A percentile compares a stretch with the other conserved stretches of the same genome.
Conservation (phyloP, 345 rosid species). For the Microthlaspi erraticum region DNA sequence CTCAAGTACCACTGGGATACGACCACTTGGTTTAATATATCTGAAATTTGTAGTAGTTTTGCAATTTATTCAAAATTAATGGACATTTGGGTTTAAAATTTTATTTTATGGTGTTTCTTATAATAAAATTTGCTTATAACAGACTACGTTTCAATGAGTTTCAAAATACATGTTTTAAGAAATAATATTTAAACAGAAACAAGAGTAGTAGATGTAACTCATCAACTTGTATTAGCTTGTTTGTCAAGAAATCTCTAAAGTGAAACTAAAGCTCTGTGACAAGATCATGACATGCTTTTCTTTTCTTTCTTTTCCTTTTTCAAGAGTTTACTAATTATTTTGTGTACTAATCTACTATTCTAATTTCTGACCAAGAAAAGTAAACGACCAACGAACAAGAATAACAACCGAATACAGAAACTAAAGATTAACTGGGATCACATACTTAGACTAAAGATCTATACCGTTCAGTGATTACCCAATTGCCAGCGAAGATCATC, state of each 20-base stretch:
- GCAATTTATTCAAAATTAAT: no score
- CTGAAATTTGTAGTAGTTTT: not conserved
- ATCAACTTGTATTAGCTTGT: conserved; percentile 31
- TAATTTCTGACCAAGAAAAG: conserved; percentile 18
- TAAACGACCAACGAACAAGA: conserved; percentile 4
- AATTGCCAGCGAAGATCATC: not conserved
- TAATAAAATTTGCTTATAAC: not conserved
- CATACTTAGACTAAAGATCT: not conserved
- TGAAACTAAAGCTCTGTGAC: conserved; percentile 17
- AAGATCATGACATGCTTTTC: conserved; percentile 17
- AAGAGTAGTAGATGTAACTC: conserved; percentile 12
- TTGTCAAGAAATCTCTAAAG: conserved; percentile 42
- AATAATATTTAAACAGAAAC: not conserved
- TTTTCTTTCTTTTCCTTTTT: not conserved
- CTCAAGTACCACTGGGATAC: no score
- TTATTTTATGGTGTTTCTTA: not conserved
- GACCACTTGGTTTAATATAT: no score
- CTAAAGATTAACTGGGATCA: conserved; percentile 17
- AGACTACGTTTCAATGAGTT: no score
- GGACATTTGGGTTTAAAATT: not conserved
- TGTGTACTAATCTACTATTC: conserved; percentile 9
- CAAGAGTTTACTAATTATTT: not conserved
- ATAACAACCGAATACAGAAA: conserved; percentile 27
- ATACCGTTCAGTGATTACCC: conserved; percentile 15
- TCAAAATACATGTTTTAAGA: no score